Evolutionary conservation across 1,139 yeast species (phyloP), one percentile per base, ranked within the genome.

Genomic region (Candida buenavistaensis): DNA sequence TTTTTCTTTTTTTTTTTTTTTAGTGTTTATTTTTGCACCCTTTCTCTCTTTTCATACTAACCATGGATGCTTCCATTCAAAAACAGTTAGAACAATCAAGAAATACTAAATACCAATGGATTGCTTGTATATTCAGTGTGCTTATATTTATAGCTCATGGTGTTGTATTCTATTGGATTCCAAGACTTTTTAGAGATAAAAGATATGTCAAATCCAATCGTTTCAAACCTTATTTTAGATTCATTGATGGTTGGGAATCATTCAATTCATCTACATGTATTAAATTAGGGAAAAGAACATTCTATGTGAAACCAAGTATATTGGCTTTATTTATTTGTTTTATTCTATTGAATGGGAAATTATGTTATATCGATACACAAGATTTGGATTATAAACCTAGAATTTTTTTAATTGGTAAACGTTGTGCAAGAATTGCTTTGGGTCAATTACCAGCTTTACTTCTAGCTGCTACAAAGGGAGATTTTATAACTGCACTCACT

Each of bases 261-360:
- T 39, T 64, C 33, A 68, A 63, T 30, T 44, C 54, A 8, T 55
- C 62, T 5, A 45, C 55, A 33, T 34, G 37, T 2, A 22, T 41
- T 7, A 32, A 17, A 9, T 2, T 41, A 2, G 23, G 30, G 3
- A 35, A 31, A 5, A 36, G 26, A 16, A 22, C 11, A 3, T 19
- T 62, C 10, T 68, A 61, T 40, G 46, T 66, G 35, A 75, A 71
- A 45, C 79, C 78, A 2, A 64, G 72, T 45, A 38, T 72, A 19
- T 31, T 61, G 9, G 7, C 69, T 1, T 37, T 69, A 17, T 54
- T 50, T 17, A 25, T 48, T 1, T 45, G 45, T 4, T 71, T 59
- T 40, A 29, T 62, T 12, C 57, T 54, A 1, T 44, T 72, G n/a
- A 54, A 57, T 38, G 61, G 43, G 1, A 47, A 42, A 3, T 59